Conservation (phyloP, 106 monocot species). For the Dactylorhiza incarnata region DNA sequence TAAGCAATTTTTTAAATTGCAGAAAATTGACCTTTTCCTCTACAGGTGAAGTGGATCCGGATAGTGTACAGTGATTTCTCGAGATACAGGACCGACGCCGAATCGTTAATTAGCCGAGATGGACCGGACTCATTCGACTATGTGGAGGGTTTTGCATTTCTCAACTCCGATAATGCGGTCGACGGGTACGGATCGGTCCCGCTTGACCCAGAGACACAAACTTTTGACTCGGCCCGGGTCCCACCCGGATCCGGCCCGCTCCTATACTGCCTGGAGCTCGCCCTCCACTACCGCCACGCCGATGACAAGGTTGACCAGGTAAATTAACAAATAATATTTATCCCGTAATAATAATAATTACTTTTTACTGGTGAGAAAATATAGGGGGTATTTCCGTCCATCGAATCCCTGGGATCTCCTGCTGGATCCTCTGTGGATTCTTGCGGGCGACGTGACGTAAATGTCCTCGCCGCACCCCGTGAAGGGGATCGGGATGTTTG, state of each 20-base stretch:
- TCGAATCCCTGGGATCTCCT: conserved; percentile 14
- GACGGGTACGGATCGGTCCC: conserved; percentile 70
- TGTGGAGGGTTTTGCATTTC: conserved; percentile 87
- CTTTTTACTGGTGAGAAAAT: neutral
- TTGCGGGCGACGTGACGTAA: conserved; percentile 8
- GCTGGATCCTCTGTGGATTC: conserved; percentile 33
- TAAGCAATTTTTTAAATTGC: neutral
- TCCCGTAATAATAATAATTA: neutral
- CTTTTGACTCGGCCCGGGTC: conserved; percentile 42
- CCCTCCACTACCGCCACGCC: conserved; percentile 36
- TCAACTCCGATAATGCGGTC: conserved; percentile 56
- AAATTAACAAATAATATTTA: conserved; percentile 12
- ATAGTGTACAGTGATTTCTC: conserved; percentile 62
- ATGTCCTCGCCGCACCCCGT: conserved; percentile 20
- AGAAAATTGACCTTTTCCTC: neutral
- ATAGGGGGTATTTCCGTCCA: conserved; percentile 5
- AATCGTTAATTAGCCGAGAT: conserved; percentile 44
- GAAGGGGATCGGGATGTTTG: conserved; percentile 18
- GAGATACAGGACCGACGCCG: conserved; percentile 62
- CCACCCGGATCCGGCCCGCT: conserved; percentile 55
- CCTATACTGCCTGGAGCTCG: conserved; percentile 90
- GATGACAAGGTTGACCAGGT: conserved; percentile 54
- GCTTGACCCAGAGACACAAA: conserved; percentile 14
- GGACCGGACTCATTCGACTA: conserved; percentile 57
- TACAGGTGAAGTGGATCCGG: conserved; percentile 82